Conservation (phyloP, 2,329 filamentous ascomycete genomes). For the Drechslerella dactyloides region DNA sequence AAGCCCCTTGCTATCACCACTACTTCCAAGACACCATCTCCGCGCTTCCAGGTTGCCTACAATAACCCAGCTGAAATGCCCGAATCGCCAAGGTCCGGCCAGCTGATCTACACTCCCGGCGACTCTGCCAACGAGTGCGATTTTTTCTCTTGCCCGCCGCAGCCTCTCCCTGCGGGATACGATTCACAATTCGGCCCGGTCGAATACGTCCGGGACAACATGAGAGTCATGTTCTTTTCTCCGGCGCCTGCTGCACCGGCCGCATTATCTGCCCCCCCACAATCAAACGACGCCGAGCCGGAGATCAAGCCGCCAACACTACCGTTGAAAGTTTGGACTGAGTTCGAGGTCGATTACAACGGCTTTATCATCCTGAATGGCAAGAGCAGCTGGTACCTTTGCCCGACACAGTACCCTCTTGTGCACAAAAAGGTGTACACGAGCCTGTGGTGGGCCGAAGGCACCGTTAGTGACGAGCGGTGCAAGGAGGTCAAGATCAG, state of each 20-base stretch:
- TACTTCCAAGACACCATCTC: slow-evolving; percentile 17
- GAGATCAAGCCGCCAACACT: not conserved
- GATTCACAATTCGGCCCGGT: slow-evolving; percentile 26
- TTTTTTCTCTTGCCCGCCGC: slow-evolving; percentile 37
- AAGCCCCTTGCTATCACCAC: slow-evolving; percentile 32
- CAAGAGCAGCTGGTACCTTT: slow-evolving; percentile 35
- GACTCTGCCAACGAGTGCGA: slow-evolving; percentile 27
- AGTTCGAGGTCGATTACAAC: slow-evolving; percentile 32
- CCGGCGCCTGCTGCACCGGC: slow-evolving; percentile 1
- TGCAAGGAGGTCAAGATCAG: slow-evolving; percentile 32
- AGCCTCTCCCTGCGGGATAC: slow-evolving; percentile 25
- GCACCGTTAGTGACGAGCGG: slow-evolving; percentile 29
- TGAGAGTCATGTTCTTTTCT: slow-evolving; percentile 40
- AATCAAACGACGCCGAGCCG: not conserved
- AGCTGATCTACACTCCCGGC: slow-evolving; percentile 36
- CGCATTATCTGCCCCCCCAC: not conserved
- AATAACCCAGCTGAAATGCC: slow-evolving; percentile 22
- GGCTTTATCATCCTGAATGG: slow-evolving; percentile 28
- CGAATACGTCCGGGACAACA: slow-evolving; percentile 44
- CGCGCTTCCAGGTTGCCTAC: slow-evolving; percentile 35
- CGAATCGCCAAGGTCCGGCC: slow-evolving; percentile 16
- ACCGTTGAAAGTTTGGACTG: slow-evolving; percentile 34
- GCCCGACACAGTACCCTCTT: slow-evolving; percentile 33
- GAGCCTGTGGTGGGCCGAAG: slow-evolving; percentile 44
- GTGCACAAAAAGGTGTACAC: slow-evolving; percentile 13